Base-by-base conservation (phyloP, 805 yeast species). In the Ogataea salicorniae region DNA sequence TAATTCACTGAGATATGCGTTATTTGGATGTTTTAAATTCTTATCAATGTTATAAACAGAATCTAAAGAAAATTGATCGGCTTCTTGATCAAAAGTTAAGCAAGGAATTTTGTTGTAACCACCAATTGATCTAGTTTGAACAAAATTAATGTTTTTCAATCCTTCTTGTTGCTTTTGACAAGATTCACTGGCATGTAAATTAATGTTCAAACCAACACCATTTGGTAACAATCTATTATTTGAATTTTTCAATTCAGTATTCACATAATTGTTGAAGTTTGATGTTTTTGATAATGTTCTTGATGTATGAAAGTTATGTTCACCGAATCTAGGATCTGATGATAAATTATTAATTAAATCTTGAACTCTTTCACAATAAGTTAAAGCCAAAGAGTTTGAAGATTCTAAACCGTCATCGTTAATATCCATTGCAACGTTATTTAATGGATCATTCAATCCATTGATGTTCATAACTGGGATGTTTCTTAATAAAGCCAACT, bases 161-260 rank as follows among this genome's bases (percentile, higher is more conserved):
- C 79, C 78, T 48, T 63, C 61, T 36, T 57, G 17, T 45, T 80
- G 79, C 48, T 63, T 62, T 36, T 57, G 46, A 62, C 82, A 78
- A 6, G 55, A 51, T 2, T 54, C 53, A 20, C 52, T 41, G 5
- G 69, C 53, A 17, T 48, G 54, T 55, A 74, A 63, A 58, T 77
- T 77, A 42, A 77, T 73, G 52, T 73, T 76, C 45, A 76, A 48
- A 48, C 80, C 80, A 44, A 69, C 70, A 39, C 75, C 74, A 42
- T 66, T 51, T 41, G 81, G 81, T 49, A 77, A 63, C 33, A 69
- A 56, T 55, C 71, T 63, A n/a, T 38, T 14, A n/a, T 47, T 46
- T 6, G 37, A 29, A 41, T 51, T 51, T 9, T 39, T n/a, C 15
- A 39, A 18, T 43, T 56, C 62, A n/a, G 37, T 48, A 3, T 23